These are phyloP conservation scores for Fibroporia radiculosa DNA, from an alignment of 768 basidiomycete species.

Conservation along the genomic window DNA sequence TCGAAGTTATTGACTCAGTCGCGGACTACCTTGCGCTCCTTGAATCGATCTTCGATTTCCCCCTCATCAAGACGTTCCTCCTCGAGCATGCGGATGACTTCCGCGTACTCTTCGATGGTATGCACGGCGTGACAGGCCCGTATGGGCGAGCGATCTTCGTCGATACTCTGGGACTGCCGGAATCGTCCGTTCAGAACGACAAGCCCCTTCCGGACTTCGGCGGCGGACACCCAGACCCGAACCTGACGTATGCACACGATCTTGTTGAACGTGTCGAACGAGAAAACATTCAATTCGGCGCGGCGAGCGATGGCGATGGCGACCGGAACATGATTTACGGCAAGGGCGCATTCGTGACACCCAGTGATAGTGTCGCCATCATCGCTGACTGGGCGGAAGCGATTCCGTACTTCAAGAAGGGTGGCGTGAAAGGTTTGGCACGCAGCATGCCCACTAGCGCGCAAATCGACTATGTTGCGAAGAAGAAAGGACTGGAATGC, in stretches of 20 bases:
- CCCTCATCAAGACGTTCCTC: conserved; percentile 86
- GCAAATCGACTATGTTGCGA: conserved; percentile 92
- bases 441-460: conserved; percentile 97
- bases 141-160: conserved; percentile 88
- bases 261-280: conserved; percentile 91
- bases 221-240: conserved; percentile 97
- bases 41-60: conserved; percentile 89
- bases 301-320: conserved; percentile 95
- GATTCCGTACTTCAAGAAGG: conserved; percentile 88
- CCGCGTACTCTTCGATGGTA: conserved; percentile 89
- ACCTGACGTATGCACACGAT: conserved; percentile 92
- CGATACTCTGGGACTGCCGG: conserved; percentile 71
- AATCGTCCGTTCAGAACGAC: conserved; percentile 83
- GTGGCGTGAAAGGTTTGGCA: conserved; percentile 91
- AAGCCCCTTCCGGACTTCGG: conserved; percentile 92
- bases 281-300: conserved; percentile 83
- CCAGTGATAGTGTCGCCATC: conserved; percentile 95
- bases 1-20: conserved; percentile 93
- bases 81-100: conserved; percentile 56
- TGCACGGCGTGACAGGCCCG: conserved; percentile 95
- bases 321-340: conserved; percentile 99
- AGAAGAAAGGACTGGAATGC: conserved; percentile 86
- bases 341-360: conserved; percentile 95
- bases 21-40: conserved; percentile 80
- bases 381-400: conserved; percentile 92